Conservation (phyloP, 225 moss, liverwort and hornwort genomes). For the Physcomitrium patens region DNA sequence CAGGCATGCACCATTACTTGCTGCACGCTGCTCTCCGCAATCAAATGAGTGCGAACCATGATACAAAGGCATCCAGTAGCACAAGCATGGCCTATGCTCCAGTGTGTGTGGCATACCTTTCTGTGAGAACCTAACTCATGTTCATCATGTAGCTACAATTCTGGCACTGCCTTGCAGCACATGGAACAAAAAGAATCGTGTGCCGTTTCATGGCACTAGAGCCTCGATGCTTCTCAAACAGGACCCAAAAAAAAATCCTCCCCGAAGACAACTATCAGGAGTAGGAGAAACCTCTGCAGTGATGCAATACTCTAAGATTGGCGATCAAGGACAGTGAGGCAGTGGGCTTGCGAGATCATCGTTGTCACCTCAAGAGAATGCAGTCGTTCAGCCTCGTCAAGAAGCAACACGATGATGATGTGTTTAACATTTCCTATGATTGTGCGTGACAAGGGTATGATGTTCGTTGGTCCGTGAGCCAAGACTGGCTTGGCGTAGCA, state of each 20-base stretch:
- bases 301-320: not conserved
- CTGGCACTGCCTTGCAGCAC: constrained; percentile 4
- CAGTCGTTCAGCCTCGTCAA: constrained; percentile 10
- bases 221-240: constrained; percentile 1
- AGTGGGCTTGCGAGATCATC: constrained; percentile 10
- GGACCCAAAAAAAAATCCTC: constrained; percentile 14
- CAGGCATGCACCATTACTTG: constrained; percentile 25
- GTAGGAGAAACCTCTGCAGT: not conserved
- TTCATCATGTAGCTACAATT: constrained; percentile 6
- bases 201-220: not conserved
- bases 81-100: constrained; percentile 7
- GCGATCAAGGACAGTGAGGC: constrained; percentile 5
- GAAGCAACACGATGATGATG: not conserved
- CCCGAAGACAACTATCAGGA: too few relatives aligned
- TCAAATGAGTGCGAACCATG: constrained; percentile 33
- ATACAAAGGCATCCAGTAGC: constrained; percentile 28
- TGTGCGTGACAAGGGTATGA: constrained; percentile 16
- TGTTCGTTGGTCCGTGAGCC: constrained; percentile 63
- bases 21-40: constrained; percentile 26
- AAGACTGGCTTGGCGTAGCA: constrained; percentile 73
- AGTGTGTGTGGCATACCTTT: constrained; percentile 26
- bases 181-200: not conserved
- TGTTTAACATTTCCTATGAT: constrained; percentile 22
- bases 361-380: constrained; percentile 4
- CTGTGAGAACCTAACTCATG: constrained; percentile 3